Base-by-base conservation (phyloP, 352 stramenopile species). In the Pythium coloratum region DNA sequence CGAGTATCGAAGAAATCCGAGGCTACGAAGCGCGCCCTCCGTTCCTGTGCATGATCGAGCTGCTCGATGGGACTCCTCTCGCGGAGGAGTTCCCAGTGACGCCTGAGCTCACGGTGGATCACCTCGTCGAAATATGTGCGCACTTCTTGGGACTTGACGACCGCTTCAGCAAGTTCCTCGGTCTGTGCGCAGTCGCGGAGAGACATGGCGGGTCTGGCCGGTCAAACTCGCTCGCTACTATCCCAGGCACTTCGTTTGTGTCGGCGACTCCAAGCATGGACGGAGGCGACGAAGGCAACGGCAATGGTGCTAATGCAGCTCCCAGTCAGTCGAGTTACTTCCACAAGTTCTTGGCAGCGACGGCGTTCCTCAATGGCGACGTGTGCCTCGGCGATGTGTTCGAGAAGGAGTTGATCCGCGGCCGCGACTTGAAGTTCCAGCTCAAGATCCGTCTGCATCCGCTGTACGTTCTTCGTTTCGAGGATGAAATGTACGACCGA, bases 1-100 rank as follows among this genome's bases (percentile, higher is more conserved):
- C 94, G 6, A 97, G 80, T 30, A 88, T 98, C 32, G 91, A 97
- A 49, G 94, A 98, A 72, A 98, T 98, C 57, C 78, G 84, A 38
- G 87, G 92, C 6, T 98, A 98, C 67, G 96, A 98, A 76, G 86
- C 94, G 7, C 76, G 94, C n/a, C 90, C 91, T 30, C 94, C 94
- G 6, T 97, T 98, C 67, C 76, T 98, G 7, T 92, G 90, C 1
- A 96, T 85, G 26, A 97, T 98, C 64, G 90, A 98, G 74, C 66
- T 98, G 13, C 76, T 98, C 3, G 95, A 98, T 61, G 93, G 94
- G 8, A 96, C 89, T 0, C 78, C 93, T 3, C 70, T 98, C 10
- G 97, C 92, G 18, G 89, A 97, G 58, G 83, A 95, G 14, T 94
- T 98, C 55, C 94, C 94, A 9, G 85, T 98, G 18, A 97, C 94